phyloP scores from a whole-genome alignment of 2,329 filamentous ascomycete species.

The Diaporthe longicolla region DNA sequence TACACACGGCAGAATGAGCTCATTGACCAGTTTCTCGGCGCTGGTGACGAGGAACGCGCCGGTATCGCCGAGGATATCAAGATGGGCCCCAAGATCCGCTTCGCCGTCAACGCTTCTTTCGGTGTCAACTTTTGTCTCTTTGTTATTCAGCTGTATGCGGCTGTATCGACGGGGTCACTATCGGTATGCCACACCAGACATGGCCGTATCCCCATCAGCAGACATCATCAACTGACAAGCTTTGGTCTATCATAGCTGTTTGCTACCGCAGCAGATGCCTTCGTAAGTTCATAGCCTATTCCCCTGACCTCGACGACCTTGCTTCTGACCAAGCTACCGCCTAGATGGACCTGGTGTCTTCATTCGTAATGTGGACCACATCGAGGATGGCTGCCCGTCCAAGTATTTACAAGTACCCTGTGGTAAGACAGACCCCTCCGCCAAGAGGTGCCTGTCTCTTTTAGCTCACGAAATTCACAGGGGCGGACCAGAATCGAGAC shows the following conservation, averaged over 20 bases:
- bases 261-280: slow-evolving; percentile 76
- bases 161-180: slow-evolving; percentile 70
- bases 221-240: slow-evolving; percentile 17
- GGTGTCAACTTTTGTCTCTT: slow-evolving; percentile 67
- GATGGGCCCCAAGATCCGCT: slow-evolving; percentile 65
- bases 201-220: not conserved
- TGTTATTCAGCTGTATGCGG: slow-evolving; percentile 71
- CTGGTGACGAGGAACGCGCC: slow-evolving; percentile 67
- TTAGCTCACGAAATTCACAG: slow-evolving; percentile 46
- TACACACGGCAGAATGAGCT: slow-evolving; percentile 63
- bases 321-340: slow-evolving; percentile 43
- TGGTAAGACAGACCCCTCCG: slow-evolving; percentile 48
- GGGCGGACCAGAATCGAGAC: slow-evolving; percentile 75
- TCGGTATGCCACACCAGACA: slow-evolving; percentile 51
- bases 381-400: slow-evolving; percentile 71
- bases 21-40: slow-evolving; percentile 68
- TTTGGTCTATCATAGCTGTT: slow-evolving; percentile 61
- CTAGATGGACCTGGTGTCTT: slow-evolving; percentile 74
- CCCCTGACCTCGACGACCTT: not conserved
- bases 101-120: slow-evolving; percentile 67
- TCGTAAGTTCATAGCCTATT: slow-evolving; percentile 54
- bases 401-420: slow-evolving; percentile 74
- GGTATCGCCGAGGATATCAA: slow-evolving; percentile 64
- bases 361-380: slow-evolving; percentile 73
- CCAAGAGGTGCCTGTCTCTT: slow-evolving; percentile 34